Evolutionary conservation across 1,139 yeast species (phyloP), one percentile per base, ranked within the genome.

Genomic region (Yamadazyma dendronema): DNA sequence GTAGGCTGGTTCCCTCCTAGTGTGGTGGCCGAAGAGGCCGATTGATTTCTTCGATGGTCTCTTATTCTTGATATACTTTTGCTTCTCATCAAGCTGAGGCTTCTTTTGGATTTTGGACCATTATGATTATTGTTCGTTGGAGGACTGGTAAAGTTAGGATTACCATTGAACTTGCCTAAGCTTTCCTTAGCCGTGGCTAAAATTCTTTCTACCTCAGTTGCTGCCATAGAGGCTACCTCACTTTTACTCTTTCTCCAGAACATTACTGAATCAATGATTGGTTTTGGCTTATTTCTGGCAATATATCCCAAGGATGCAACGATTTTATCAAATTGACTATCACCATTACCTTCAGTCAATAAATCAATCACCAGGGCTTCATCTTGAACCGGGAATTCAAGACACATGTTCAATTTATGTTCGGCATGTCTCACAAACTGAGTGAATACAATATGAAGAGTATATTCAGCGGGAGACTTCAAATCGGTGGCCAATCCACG

Each of bases 241-340:
- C 94, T 81, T 57, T 92, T 71, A 4, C 94, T 79, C 57, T 90
- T 88, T 42, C 98, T 74, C 99, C 99, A 92, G 55, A 86, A 90
- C 97, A 94, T 90, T 41, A 92, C 96, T 16, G 96, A 87, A 57
- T 94, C 98, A 31, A 94, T 90, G 3, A 94, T 97, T 0, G 97
- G 96, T 53, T 89, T 90, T 0, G 97, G 97, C 49, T 89, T 87
- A 26, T 84, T 73, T 40, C 89, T 73, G 1, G 98, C 95, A 28
- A 92, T 86, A 56, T 86, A 88, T 2, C 98, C 98, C 43, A 92
- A 67, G 0, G 96, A 84, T 9, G 80, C 79, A 19, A 94, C 79
- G 38, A 89, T 84, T 50, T 84, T 80, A 60, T 92, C 98, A 56
- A 92, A 90, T 21, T 77, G 79, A 0, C 84, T 81, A 54, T 92